A percentile compares a stretch with the other conserved stretches of the same genome.
Conservation (phyloP, 2,329 filamentous ascomycete genomes). For the Sphaceloma murrayae region DNA sequence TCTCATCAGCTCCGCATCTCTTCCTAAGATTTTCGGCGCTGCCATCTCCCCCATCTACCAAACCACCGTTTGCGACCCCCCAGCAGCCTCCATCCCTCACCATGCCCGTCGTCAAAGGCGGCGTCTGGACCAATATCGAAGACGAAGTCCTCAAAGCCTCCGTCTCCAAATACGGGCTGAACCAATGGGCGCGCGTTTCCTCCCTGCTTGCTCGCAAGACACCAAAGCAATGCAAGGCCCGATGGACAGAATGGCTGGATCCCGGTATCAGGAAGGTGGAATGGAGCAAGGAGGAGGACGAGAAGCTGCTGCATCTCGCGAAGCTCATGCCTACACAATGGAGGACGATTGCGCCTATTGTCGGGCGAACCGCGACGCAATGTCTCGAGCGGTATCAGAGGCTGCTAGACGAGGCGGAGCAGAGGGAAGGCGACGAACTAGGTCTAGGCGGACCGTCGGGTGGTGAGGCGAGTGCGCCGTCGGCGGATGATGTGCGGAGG, state of each 20-base stretch:
- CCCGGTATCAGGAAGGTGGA: conserved; percentile 97
- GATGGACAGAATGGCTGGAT: conserved; percentile 98
- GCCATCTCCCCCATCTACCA: background rate
- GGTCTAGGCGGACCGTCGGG: conserved; percentile 78
- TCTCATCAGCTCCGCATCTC: background rate
- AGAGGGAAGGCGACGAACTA: conserved; percentile 70
- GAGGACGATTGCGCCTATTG: conserved; percentile 94
- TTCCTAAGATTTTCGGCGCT: background rate
- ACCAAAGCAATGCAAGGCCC: conserved; percentile 96
- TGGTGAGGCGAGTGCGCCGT: conserved; percentile 76
- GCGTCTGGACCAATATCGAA: conserved; percentile 62
- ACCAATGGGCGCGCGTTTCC: conserved; percentile 97
- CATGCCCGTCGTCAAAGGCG: conserved; percentile 59
- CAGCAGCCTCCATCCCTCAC: conserved; percentile 22
- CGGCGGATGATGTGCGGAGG: conserved; percentile 81
- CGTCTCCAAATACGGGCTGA: conserved; percentile 87
- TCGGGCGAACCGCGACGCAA: conserved; percentile 92
- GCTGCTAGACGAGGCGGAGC: conserved; percentile 88
- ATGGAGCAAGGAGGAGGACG: conserved; percentile 97
- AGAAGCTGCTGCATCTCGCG: conserved; percentile 89
- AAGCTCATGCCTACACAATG: conserved; percentile 99
- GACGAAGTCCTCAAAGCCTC: conserved; percentile 97
- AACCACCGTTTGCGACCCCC: background rate
- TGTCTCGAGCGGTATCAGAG: conserved; percentile 96
- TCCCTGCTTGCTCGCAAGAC: conserved; percentile 95